phyloP scores from a whole-genome alignment of 2,329 filamentous ascomycete species.

The Tetracladium maxilliforme region DNA sequence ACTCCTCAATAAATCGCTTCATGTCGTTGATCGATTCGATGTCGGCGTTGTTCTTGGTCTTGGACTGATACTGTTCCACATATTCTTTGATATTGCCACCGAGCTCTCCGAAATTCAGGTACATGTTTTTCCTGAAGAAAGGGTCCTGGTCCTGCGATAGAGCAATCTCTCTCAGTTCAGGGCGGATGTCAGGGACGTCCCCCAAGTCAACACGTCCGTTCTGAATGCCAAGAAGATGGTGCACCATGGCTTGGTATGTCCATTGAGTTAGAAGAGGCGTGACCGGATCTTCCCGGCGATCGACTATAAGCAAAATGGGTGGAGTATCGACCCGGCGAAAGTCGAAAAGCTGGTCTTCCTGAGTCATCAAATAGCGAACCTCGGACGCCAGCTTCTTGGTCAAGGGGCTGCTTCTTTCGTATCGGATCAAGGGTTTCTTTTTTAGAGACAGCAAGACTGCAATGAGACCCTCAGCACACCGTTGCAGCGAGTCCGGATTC shows the following conservation, averaged over 20 bases:
- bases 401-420: constrained; percentile 78
- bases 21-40: constrained; percentile 96
- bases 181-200: constrained; percentile 67
- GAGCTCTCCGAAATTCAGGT: constrained; percentile 89
- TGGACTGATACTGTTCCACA: constrained; percentile 93
- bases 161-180: constrained; percentile 86
- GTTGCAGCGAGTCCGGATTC: constrained; percentile 78
- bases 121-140: constrained; percentile 99
- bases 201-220: constrained; percentile 90
- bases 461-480: constrained; percentile 75
- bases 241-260: constrained; percentile 99
- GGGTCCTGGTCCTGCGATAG: constrained; percentile 94
- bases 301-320: constrained; percentile 78
- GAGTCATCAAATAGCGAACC: constrained; percentile 81
- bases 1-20: constrained; percentile 99
- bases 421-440: constrained; percentile 91
- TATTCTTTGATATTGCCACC: constrained; percentile 97
- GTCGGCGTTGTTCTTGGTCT: constrained; percentile 91
- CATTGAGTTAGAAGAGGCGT: constrained; percentile 92
- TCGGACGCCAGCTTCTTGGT: constrained; percentile 90
- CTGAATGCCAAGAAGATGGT: constrained; percentile 83
- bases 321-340: constrained; percentile 91
- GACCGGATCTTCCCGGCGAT: constrained; percentile 86
- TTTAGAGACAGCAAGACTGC: constrained; percentile 79
- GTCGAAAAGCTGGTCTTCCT: constrained; percentile 93